Conservation (phyloP, 164 flowering plant genomes). For the Macadamia tetraphylla region DNA sequence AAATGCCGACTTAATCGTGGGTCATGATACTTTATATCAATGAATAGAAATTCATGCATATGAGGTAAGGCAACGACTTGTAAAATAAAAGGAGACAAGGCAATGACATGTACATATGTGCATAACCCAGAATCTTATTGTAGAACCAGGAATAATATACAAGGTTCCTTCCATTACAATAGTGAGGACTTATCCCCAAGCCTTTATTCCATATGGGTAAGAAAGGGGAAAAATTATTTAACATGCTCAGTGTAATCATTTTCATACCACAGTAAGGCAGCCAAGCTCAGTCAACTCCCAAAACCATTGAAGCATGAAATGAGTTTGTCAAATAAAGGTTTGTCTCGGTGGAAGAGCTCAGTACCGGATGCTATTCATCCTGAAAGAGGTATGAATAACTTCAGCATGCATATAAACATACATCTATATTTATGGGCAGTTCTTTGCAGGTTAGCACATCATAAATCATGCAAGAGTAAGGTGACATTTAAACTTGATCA, state of each 20-base stretch:
- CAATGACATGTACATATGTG: neutral
- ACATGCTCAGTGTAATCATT: neutral
- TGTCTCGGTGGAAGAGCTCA: neutral
- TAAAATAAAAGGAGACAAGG: neutral
- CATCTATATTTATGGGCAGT: neutral
- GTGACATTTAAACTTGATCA: neutral
- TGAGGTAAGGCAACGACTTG: neutral
- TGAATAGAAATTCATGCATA: neutral
- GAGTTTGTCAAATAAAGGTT: neutral
- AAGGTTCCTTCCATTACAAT: neutral
- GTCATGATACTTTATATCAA: neutral
- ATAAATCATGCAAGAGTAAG: neutral
- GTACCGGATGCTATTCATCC: slow-evolving; percentile 7
- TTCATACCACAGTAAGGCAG: neutral
- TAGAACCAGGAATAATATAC: neutral
- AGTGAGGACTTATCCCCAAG: neutral
- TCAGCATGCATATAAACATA: neutral
- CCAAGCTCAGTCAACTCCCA: neutral
- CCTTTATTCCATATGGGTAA: neutral
- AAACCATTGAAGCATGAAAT: neutral
- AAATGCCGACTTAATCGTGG: neutral
- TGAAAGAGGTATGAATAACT: neutral
- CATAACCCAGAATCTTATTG: neutral
- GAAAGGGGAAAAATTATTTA: neutral
- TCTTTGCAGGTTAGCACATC: neutral